Evolutionary conservation across 1,284 basidiomycete genomes (phyloP), one percentile per base, ranked within the genome.

Genomic region (Melanopsichium pennsylvanicum): DNA sequence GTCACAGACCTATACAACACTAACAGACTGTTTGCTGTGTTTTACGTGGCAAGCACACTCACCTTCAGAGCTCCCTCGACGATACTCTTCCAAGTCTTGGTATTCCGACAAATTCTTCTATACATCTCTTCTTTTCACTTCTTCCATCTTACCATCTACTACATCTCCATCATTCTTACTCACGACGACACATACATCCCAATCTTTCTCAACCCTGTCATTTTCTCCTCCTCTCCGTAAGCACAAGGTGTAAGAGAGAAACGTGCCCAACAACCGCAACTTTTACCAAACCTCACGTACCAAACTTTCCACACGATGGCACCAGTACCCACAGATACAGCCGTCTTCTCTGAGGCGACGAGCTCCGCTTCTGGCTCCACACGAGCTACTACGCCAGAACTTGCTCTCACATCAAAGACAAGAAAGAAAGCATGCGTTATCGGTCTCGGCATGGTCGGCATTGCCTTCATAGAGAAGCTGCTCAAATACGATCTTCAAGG

Each of bases 371-470:
- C 56, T 10, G 47, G 51, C 35, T 66, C 62, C 31, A 66, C 62
- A n/a, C 42, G 62, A 40, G 51, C 56, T 11, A 66, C 62, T 0
- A 66, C 56, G 2, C 56, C 62, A 15, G 62, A 60, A 36, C 49
- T 55, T 2, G n/a, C 42, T 8, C 51, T 59, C 31, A 35, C 47
- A 13, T 9, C 47, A n/a, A 68, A 52, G 39, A 68, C 46, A 21
- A 59, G 42, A 19, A 74, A 70, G 45, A 72, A 66, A 47, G 73
- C 86, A 40, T 84, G 86, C 42, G 85, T 87, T 55, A 87, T 87
- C 43, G 88, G 88, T 2, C 83, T 89, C 7, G 88, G 88, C 21
- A 88, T 89, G 88, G 87, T 88, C 33, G 87, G 87, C 12, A 87
- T 89, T 33, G 87, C 86, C 85, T 72, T 75, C 50, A 44, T 76